These are phyloP conservation scores for Euphorbia peplus DNA, from an alignment of 345 rosid genomes.

Conservation along the genomic window DNA sequence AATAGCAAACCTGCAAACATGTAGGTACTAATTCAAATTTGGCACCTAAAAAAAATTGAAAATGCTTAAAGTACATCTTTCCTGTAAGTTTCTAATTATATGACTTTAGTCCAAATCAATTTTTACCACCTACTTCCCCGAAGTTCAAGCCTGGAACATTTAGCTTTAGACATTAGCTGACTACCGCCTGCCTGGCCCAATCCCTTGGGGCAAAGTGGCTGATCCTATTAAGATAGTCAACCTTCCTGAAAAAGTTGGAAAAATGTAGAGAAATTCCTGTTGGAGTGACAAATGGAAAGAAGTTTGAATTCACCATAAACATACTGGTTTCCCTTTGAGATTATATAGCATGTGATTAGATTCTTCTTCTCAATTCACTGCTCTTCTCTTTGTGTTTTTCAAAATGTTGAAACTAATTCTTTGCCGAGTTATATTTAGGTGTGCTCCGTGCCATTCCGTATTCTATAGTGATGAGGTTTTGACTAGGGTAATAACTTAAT, in stretches of 20 bases:
- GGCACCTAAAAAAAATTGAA: background rate
- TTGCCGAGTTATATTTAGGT: background rate
- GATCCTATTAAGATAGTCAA: background rate
- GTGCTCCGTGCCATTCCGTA: background rate
- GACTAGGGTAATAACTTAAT: conserved; percentile 41
- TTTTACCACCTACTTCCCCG: no score
- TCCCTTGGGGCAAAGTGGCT: no score
- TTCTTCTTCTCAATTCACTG: background rate
- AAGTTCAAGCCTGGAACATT: no score
- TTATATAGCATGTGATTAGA: background rate
- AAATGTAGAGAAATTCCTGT: background rate
- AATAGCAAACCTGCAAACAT: background rate
- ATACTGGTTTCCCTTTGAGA: background rate
- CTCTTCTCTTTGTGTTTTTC: background rate
- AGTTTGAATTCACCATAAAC: background rate
- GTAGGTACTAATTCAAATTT: background rate
- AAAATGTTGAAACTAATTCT: background rate
- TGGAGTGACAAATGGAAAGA: background rate
- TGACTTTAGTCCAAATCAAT: no score
- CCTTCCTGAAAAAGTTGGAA: background rate
- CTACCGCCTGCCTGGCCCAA: no score
- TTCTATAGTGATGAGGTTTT: conserved; percentile 35
- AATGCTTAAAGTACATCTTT: background rate
- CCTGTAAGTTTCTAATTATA: background rate
- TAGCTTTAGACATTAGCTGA: no score